Conservation (phyloP, 257 asterid genomes). For the Verbena officinalis region DNA sequence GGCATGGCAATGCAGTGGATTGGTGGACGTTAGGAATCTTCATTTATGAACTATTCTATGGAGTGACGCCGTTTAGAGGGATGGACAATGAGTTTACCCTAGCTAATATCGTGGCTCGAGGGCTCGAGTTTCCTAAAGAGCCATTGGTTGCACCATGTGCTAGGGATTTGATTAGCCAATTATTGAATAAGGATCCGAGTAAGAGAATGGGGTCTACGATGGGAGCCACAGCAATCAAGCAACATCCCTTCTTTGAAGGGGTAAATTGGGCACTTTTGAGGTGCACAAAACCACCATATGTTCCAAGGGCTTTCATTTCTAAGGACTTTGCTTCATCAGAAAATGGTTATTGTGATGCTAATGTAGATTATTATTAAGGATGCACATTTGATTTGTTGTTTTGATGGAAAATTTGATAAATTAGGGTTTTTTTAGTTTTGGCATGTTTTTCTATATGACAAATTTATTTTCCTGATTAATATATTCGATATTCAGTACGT, state of each 20-base stretch:
- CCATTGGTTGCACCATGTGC: slow-evolving; percentile 48
- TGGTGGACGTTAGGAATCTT: slow-evolving; percentile 83
- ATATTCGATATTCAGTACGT: not conserved
- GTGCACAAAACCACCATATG: slow-evolving; percentile 62
- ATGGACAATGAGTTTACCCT: slow-evolving; percentile 56
- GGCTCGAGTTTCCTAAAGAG: slow-evolving; percentile 66
- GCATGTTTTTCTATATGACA: not conserved
- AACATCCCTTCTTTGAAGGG: slow-evolving; percentile 67
- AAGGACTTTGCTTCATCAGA: slow-evolving; percentile 36
- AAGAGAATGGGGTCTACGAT: slow-evolving; percentile 70
- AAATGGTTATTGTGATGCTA: slow-evolving; percentile 37
- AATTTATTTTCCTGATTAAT: not conserved
- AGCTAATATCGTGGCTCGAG: slow-evolving; percentile 63
- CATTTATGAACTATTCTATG: slow-evolving; percentile 59
- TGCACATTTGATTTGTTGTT: not conserved
- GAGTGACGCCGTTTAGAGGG: slow-evolving; percentile 72
- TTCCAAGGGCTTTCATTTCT: slow-evolving; percentile 43
- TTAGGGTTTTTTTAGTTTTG: not conserved
- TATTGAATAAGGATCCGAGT: slow-evolving; percentile 60
- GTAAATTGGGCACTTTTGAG: slow-evolving; percentile 85
- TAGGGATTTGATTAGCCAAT: slow-evolving; percentile 57
- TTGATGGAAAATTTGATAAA: not conserved
- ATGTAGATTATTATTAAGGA: slow-evolving; percentile 47
- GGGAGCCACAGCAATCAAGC: slow-evolving; percentile 77
- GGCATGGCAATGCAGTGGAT: slow-evolving; percentile 78